These are phyloP conservation scores for Lipomyces yamadae DNA, from an alignment of 805 yeast species.

Conservation along the genomic window DNA sequence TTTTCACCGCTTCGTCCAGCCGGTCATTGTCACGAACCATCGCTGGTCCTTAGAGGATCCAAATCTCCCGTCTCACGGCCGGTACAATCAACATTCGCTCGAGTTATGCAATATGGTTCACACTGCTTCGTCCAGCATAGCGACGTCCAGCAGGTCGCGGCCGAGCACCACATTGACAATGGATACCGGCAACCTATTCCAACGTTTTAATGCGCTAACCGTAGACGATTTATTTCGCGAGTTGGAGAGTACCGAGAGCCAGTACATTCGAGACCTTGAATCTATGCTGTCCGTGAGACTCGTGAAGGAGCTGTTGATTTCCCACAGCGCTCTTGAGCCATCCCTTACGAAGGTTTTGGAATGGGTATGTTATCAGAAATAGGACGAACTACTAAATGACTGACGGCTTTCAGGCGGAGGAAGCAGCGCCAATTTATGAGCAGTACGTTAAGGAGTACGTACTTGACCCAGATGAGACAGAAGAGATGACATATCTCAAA, in stretches of 20 bases:
- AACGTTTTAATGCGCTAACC: conserved; percentile 28
- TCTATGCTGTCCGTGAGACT: conserved; percentile 23
- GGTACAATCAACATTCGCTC: background rate
- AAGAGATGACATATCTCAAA: conserved; percentile 32
- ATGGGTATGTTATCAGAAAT: conserved; percentile 22
- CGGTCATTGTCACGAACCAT: background rate
- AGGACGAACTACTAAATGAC: background rate
- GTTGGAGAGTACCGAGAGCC: conserved; percentile 25
- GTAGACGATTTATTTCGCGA: conserved; percentile 35
- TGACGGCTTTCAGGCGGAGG: conserved; percentile 27
- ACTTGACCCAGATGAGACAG: conserved; percentile 35
- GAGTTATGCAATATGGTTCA: conserved; percentile 7
- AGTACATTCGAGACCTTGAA: conserved; percentile 28
- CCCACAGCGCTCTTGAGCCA: conserved; percentile 26
- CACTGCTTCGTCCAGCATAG: conserved; percentile 10
- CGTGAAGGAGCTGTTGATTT: conserved; percentile 27
- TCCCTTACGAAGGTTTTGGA: conserved; percentile 22
- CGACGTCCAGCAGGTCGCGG: conserved; percentile 1
- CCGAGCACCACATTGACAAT: conserved; percentile 5
- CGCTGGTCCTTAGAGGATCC: background rate
- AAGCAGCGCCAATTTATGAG: conserved; percentile 36
- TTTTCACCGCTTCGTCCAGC: no score
- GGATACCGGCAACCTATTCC: background rate
- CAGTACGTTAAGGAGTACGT: conserved; percentile 32
- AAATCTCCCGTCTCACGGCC: background rate